Evolutionary conservation across 2,329 filamentous ascomycete genomes (phyloP), one percentile per base, ranked within the genome.

Genomic region (Sordariomycetes sp.): DNA sequence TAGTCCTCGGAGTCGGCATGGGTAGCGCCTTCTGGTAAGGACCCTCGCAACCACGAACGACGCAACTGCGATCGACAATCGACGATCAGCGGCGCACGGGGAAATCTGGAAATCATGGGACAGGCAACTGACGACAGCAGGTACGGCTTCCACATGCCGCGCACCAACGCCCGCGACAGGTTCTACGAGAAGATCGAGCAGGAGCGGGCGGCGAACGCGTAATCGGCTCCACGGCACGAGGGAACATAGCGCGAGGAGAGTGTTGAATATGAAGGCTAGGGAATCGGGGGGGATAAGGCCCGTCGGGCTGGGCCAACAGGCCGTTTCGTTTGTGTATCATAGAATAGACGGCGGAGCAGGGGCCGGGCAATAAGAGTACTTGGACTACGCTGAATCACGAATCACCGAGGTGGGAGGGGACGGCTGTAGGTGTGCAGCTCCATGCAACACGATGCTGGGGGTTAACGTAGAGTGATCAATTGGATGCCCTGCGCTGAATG

Each of bases 91-190:
- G 36, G 36, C 3, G 12, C 3, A 13, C 10, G 6, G n/a, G 45
- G n/a, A 22, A 24, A 48, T n/a, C n/a, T 50, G 20, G 45, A 24
- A 12, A 50, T n/a, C 7, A 20, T 1, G 6, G 6, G 10, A 5
- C 10, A 22, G 10, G 8, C 10, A 10, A 10, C 45, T 50, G 13
- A 50, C 45, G 5, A 12, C 20, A 2, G 62, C 62, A 83, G 80
- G 80, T 80, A 82, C 75, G 80, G 80, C 68, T 84, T 68, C 74
- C 80, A 84, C 73, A 71, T 82, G 66, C 80, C 80, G 63, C 79
- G 80, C 69, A 81, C 77, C 65, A 68, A 75, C 66, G 74, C 73
- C 62, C 80, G 80, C 67, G 80, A 84, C 71, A 71, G 70, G 69
- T 76, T 74, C 76, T 82, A 82, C 74, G 69, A 69, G 70, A 74